These are phyloP conservation scores for Chalara sp. DNA, from an alignment of 2,329 filamentous ascomycete species.

Conservation along the genomic window DNA sequence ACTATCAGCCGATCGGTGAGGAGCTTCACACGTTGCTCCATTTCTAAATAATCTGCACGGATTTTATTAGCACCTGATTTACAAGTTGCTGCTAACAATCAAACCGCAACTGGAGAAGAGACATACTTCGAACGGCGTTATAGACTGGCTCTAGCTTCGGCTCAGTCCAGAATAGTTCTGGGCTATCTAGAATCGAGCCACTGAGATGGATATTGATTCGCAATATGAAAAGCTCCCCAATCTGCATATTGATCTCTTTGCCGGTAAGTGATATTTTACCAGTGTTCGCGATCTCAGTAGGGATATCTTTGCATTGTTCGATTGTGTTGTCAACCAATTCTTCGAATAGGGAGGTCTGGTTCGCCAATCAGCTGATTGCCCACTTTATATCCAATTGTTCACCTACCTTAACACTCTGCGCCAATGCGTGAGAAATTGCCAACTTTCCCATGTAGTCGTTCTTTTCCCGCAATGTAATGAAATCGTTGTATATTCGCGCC, in stretches of 20 bases:
- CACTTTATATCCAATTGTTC: background rate
- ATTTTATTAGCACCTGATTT: too few relatives aligned
- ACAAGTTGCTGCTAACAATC: too few relatives aligned
- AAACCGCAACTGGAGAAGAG: too few relatives aligned
- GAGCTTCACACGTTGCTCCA: slow-evolving; percentile 89
- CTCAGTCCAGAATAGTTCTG: slow-evolving; percentile 97
- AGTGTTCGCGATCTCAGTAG: slow-evolving; percentile 84
- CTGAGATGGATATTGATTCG: slow-evolving; percentile 98
- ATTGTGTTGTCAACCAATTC: slow-evolving; percentile 92
- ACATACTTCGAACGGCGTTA: slow-evolving; percentile 71
- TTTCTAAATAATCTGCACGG: slow-evolving; percentile 66
- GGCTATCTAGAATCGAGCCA: slow-evolving; percentile 91
- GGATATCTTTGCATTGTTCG: slow-evolving; percentile 86
- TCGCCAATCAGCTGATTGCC: slow-evolving; percentile 1
- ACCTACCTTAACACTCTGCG: slow-evolving; percentile 84
- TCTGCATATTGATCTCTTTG: slow-evolving; percentile 97
- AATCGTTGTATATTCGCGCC: slow-evolving; percentile 98
- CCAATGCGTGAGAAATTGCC: slow-evolving; percentile 89
- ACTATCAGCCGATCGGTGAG: slow-evolving; percentile 87
- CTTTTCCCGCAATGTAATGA: slow-evolving; percentile 90
- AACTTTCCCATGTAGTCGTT: slow-evolving; percentile 97
- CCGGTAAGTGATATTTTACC: slow-evolving; percentile 86
- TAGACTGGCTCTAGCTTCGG: slow-evolving; percentile 95
- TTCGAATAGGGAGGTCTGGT: slow-evolving; percentile 85
- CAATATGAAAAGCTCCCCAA: slow-evolving; percentile 95